These are phyloP conservation scores for Phytophthora aleatoria DNA, from an alignment of 352 stramenopile species.

Conservation along the genomic window DNA sequence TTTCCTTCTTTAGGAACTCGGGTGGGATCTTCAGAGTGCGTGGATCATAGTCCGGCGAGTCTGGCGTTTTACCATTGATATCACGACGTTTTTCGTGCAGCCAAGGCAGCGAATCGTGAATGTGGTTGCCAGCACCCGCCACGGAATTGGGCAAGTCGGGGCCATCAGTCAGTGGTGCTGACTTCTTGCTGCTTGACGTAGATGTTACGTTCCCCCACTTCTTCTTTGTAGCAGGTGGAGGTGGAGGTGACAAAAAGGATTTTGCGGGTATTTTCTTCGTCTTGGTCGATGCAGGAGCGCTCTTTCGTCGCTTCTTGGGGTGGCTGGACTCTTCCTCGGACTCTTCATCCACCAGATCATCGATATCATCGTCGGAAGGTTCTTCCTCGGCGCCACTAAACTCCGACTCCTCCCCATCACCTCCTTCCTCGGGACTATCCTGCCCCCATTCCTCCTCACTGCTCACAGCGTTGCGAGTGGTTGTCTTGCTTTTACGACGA, in stretches of 20 bases:
- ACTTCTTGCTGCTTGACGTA: conserved; percentile 35
- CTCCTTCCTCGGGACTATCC: conserved; percentile 32
- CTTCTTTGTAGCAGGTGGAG: conserved; percentile 22
- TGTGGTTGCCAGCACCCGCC: conserved; percentile 66
- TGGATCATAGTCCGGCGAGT: conserved; percentile 92
- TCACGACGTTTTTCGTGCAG: conserved; percentile 90
- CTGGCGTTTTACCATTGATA: conserved; percentile 73
- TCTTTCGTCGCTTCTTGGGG: conserved; percentile 54
- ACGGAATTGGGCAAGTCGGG: conserved; percentile 38
- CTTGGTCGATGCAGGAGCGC: conserved; percentile 29
- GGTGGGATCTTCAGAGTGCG: conserved; percentile 92
- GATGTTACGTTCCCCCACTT: conserved; percentile 23
- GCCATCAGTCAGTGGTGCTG: conserved; percentile 28
- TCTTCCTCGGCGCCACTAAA: conserved; percentile 63
- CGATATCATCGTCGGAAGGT: conserved; percentile 47
- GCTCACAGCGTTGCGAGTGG: conserved; percentile 38
- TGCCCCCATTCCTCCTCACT: conserved; percentile 62
- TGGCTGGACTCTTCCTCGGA: conserved; percentile 43
- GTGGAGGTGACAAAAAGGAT: conserved; percentile 51
- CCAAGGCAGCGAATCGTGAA: conserved; percentile 94
- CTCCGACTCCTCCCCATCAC: conserved; percentile 61
- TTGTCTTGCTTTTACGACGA: conserved; percentile 30
- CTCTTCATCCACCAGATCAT: conserved; percentile 50
- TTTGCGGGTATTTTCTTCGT: conserved; percentile 28
- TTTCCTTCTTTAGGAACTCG: conserved; percentile 91